A percentile compares a stretch with the other conserved stretches of the same genome.
Evolutionary conservation across 176 grass and related monocot species (phyloP).

Genomic region (Avena atlantica): DNA sequence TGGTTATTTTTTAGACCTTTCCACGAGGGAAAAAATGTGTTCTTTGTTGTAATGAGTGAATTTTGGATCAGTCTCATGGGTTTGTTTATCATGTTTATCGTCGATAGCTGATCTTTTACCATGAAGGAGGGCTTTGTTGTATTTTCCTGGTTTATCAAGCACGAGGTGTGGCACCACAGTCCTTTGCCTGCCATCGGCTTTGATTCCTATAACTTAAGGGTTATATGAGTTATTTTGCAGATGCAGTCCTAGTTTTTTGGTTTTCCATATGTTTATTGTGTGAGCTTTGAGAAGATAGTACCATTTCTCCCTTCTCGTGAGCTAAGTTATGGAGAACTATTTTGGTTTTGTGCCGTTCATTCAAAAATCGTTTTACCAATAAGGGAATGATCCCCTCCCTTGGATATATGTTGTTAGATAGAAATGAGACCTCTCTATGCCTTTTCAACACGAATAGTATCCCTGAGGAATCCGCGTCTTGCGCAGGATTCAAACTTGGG

Average conservation of each 20-base stretch:
- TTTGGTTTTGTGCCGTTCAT: neutral
- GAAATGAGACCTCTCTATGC: no score
- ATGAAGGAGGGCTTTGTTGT: neutral
- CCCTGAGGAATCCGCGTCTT: no score
- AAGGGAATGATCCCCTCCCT: no score
- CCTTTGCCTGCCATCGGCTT: neutral
- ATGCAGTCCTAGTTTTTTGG: neutral
- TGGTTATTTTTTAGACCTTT: neutral
- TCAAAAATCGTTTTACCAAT: no score
- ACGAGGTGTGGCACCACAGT: neutral
- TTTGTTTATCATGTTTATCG: slow-evolving; percentile 1
- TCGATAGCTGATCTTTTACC: neutral
- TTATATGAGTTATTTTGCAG: neutral
- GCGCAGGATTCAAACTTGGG: no score
- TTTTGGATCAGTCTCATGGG: slow-evolving; percentile 11
- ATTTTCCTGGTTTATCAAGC: neutral
- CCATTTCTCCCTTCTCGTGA: neutral
- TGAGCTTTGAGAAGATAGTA: neutral
- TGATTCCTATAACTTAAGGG: neutral
- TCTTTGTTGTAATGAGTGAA: slow-evolving; percentile 2
- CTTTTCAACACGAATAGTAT: no score
- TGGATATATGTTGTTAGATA: no score
- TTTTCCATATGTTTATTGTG: neutral
- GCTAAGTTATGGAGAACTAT: neutral
- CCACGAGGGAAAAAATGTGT: no score